Evolutionary conservation across 1,284 basidiomycete genomes (phyloP).

Genomic region (Chalciporus sp.): DNA sequence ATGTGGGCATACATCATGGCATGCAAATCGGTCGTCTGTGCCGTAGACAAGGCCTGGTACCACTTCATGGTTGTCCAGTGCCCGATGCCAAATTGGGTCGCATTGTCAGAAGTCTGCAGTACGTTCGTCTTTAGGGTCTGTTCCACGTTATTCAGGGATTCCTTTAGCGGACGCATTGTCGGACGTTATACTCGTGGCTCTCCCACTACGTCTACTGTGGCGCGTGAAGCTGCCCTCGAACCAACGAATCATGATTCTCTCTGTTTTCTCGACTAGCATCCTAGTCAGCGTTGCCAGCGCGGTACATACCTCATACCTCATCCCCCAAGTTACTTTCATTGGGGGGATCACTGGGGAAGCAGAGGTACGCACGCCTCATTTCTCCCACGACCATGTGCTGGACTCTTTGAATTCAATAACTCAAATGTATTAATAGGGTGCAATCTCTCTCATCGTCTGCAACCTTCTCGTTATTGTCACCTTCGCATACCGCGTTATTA

Average conservation of each 20-base stretch:
- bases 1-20: conserved; percentile 26
- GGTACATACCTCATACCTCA: conserved; percentile 28
- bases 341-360: conserved; percentile 17
- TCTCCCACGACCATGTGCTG: not conserved
- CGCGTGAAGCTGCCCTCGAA: conserved; percentile 26
- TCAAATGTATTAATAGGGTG: conserved; percentile 12
- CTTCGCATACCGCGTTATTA: conserved; percentile 23
- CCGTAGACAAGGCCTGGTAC: conserved; percentile 24
- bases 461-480: conserved; percentile 35
- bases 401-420: not conserved
- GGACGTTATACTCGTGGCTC: conserved; percentile 24
- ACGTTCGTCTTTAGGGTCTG: not conserved
- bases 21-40: conserved; percentile 23
- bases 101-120: conserved; percentile 29
- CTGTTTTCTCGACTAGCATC: conserved; percentile 33
- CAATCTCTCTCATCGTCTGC: conserved; percentile 34
- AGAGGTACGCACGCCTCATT: conserved; percentile 21
- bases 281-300: conserved; percentile 29
- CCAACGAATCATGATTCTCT: conserved; percentile 29
- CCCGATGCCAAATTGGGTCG: conserved; percentile 21
- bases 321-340: conserved; percentile 7
- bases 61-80: conserved; percentile 6
- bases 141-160: not conserved
- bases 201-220: conserved; percentile 31
- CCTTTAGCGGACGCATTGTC: conserved; percentile 28